Base-by-base conservation (phyloP, 2,329 filamentous ascomycete species). In the Trichoderma polysporum region DNA sequence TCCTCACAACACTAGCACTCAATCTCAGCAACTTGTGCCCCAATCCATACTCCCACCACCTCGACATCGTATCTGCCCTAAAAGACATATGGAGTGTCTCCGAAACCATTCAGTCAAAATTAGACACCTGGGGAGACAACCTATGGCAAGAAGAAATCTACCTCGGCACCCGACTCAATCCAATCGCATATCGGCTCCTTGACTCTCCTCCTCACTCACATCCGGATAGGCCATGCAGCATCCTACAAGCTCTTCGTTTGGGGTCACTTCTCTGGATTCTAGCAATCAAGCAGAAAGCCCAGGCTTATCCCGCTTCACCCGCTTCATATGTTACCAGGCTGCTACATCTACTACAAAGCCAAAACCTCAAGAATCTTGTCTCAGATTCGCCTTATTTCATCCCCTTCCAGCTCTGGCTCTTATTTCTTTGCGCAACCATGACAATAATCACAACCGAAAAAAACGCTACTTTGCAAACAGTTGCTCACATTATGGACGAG, bases 111-210 rank as follows among this genome's bases (percentile, higher is more conserved):
- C 53, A 58, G n/a, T 50, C 41, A 8, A 66, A 66, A 25, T 12
- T 59, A n/a, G 31, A 33, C n/a, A 12, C 10, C 17, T 4, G 41
- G 22, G 63, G 63, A 17, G 29, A 66, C 2, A 31, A 66, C 4
- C 22, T 66, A 4, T 66, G 63, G 63, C 52, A 50, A n/a, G 53
- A 66, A 41, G 63, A 66, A 52, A n/a, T 66, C 29, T 59, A 39
- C 22, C 31, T 66, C 33, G 63, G 63, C 33, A 52, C 50, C 1
- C 63, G 41, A 12, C 52, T 66, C 6, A 66, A 66, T 8, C 62
- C 62, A 2, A 66, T 66, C 45, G 31, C 62, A 17, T 58, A 66
- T 29, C 62, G 62, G 9, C 25, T 66, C 2, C 45, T 66, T n/a
- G 41, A 66, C 13, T 52, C 62, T 13, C 35, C 54, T 22, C 22